These are phyloP conservation scores for Pseudogymnoascus sp. DNA, from an alignment of 2,329 filamentous ascomycete species.

Conservation along the genomic window DNA sequence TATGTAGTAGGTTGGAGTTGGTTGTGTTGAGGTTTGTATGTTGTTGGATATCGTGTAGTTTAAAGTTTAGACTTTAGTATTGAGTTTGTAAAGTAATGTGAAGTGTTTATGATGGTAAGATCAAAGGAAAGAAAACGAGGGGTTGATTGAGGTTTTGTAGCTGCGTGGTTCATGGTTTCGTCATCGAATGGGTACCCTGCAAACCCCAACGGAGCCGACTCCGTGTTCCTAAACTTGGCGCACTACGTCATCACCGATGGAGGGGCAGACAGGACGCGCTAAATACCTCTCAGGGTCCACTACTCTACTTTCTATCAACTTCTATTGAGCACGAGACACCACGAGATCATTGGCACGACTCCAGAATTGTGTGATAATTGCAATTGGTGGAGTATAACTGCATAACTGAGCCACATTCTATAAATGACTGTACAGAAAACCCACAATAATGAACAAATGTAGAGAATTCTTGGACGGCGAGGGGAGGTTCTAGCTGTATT, in stretches of 20 bases:
- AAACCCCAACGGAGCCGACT: not conserved
- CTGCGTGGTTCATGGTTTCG: slow-evolving; percentile 4
- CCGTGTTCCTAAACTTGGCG: not conserved
- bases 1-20: not conserved
- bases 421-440: slow-evolving; percentile 2
- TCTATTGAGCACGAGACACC: slow-evolving; percentile 3
- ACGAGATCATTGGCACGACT: not conserved
- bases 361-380: slow-evolving; percentile 2
- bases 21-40: not conserved
- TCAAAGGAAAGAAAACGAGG: not conserved
- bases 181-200: not conserved
- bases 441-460: slow-evolving; percentile 4
- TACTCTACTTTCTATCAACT: slow-evolving; percentile 4
- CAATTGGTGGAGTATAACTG: slow-evolving; percentile 4
- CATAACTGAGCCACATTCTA: slow-evolving; percentile 4
- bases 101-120: slow-evolving; percentile 5
- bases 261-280: not conserved
- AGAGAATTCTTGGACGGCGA: not conserved
- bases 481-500: not conserved
- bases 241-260: not conserved
- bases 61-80: not conserved
- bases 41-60: not conserved
- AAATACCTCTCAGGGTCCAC: slow-evolving; percentile 1
- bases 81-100: not conserved
- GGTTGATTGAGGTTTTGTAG: not conserved